phyloP scores from a whole-genome alignment of 495 filamentous ascomycete species.

The Amphirosellinia nigrospora region DNA sequence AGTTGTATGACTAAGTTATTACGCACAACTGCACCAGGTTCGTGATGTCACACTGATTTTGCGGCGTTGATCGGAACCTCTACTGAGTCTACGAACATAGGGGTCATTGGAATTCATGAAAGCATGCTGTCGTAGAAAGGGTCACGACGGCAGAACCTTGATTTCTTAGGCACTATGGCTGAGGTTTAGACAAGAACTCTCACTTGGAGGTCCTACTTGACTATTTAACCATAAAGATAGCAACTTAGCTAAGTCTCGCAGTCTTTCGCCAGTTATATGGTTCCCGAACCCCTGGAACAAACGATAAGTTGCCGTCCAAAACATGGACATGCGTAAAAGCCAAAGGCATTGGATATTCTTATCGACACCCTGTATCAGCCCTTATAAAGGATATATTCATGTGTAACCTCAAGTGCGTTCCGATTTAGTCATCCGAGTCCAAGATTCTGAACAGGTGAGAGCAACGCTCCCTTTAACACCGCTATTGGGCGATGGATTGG shows the following conservation, averaged over 20 bases:
- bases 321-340: conserved; percentile 42
- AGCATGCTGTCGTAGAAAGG: neutral
- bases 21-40: too few relatives aligned
- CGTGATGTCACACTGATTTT: too few relatives aligned
- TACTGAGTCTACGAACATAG: neutral
- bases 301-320: conserved; percentile 41
- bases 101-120: neutral
- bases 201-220: too few relatives aligned
- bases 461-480: neutral
- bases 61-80: too few relatives aligned
- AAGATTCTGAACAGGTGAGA: neutral
- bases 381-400: neutral
- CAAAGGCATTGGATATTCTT: conserved; percentile 29
- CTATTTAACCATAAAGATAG: conserved; percentile 41
- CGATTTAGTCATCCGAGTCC: neutral
- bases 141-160: neutral
- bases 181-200: too few relatives aligned
- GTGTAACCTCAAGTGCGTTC: neutral
- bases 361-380: too few relatives aligned
- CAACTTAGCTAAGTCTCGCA: conserved; percentile 40
- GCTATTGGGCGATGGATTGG: neutral
- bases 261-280: conserved; percentile 47
- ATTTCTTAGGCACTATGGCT: conserved; percentile 17
- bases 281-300: conserved; percentile 52
- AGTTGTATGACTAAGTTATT: too few relatives aligned